Evolutionary conservation across 192 early-diverging fungal genomes (phyloP).

Genomic region (Allomyces macrogynus): DNA sequence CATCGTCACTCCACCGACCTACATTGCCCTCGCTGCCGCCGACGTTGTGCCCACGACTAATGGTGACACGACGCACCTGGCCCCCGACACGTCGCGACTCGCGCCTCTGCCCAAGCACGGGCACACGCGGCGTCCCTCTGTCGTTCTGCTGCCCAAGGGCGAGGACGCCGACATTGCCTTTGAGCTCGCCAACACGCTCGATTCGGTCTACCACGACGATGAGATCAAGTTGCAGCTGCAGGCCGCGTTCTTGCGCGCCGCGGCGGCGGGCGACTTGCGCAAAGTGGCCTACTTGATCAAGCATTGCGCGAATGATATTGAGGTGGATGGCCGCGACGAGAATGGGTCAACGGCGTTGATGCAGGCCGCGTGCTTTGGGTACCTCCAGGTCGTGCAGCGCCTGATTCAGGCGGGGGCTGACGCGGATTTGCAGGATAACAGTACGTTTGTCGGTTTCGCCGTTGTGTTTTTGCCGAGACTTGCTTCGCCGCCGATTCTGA

Average conservation of each 20-base stretch:
- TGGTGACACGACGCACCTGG: no score
- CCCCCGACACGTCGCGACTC: no score
- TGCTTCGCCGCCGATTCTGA: no score
- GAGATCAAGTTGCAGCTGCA: background rate
- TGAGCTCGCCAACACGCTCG: background rate
- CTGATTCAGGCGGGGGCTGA: constrained; percentile 51
- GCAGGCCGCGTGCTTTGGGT: constrained; percentile 74
- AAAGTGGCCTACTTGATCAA: constrained; percentile 39
- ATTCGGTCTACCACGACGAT: background rate
- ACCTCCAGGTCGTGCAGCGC: constrained; percentile 42
- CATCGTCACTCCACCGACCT: no score
- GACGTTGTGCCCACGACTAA: no score
- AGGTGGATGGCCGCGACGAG: constrained; percentile 65
- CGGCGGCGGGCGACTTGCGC: constrained; percentile 51
- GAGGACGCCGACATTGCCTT: background rate
- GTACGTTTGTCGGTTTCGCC: constrained; percentile 22
- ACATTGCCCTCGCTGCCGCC: no score
- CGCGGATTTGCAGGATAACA: constrained; percentile 57
- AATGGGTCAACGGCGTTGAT: constrained; percentile 73
- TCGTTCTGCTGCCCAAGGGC: background rate
- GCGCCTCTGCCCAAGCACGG: no score
- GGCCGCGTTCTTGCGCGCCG: constrained; percentile 32
- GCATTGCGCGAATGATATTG: constrained; percentile 33
- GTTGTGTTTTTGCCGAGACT: no score
- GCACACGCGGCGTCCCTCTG: no score